phyloP scores from a whole-genome alignment of 768 basidiomycete genomes.

The Mycena pura region DNA sequence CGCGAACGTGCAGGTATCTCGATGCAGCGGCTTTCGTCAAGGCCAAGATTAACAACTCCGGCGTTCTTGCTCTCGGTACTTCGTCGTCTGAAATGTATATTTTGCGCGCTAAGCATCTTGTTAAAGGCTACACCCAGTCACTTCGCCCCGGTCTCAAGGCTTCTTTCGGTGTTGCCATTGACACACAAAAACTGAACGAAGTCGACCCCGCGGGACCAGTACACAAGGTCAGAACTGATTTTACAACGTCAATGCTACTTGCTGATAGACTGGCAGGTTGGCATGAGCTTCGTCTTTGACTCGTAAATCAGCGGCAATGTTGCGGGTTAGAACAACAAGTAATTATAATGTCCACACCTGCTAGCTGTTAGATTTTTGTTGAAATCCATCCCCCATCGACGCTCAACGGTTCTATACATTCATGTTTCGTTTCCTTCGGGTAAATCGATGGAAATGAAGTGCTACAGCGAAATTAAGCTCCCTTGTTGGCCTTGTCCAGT shows the following conservation, averaged over 20 bases:
- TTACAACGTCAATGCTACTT: neutral
- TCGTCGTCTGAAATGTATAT: neutral
- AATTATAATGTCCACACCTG: conserved; percentile 16
- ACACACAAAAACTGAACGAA: conserved; percentile 91
- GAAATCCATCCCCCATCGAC: conserved; percentile 13
- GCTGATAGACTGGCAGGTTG: conserved; percentile 53
- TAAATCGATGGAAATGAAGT: conserved; percentile 17
- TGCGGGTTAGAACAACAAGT: conserved; percentile 5
- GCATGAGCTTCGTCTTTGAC: conserved; percentile 78
- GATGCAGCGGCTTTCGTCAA: conserved; percentile 93
- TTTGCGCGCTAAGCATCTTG: conserved; percentile 16
- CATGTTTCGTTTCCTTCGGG: conserved; percentile 10
- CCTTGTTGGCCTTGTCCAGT: conserved; percentile 41
- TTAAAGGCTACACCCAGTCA: conserved; percentile 84
- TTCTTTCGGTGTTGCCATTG: conserved; percentile 92
- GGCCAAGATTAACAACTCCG: conserved; percentile 98
- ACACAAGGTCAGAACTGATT: conserved; percentile 71
- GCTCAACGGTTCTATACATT: conserved; percentile 22
- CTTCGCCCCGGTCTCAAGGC: conserved; percentile 94
- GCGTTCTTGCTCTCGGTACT: conserved; percentile 85
- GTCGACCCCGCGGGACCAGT: conserved; percentile 64
- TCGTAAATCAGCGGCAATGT: conserved; percentile 48
- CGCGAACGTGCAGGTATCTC: conserved; percentile 62
- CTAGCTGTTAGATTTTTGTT: conserved; percentile 12
- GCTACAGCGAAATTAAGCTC: conserved; percentile 27